Evolutionary conservation across 176 grass and related monocot genomes (phyloP), one percentile per base, ranked within the genome.

Genomic region (Zoysia pacifica): DNA sequence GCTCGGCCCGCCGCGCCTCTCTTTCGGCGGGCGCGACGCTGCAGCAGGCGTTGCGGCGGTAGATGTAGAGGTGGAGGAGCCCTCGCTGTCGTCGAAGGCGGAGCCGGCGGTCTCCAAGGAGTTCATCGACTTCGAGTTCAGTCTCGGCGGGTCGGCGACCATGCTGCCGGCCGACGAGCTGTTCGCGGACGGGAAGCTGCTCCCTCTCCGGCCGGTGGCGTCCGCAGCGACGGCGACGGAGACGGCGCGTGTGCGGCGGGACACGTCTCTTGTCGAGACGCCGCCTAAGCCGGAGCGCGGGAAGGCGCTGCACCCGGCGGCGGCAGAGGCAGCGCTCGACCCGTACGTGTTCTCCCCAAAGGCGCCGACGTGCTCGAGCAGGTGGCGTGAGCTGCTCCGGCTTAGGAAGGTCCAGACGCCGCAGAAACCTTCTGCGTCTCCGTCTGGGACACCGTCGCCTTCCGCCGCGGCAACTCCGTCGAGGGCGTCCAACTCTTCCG

Each of bases 121-220:
- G 11, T 92, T 94, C 62, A 86, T 91, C 45, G 95, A 94, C 78
- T 98, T 98, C 46, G 95, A 98, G 88, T 94, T 98, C 74, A 87
- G 83, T 1, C 79, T 92, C 1, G 92, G 93, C 0, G 86, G 81
- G 9, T 83, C 87, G 1, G 86, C 84, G 1, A 89, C 84, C 4
- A 98, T 98, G 95, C 84, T 98, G 1, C 88, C 92, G 0, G 95
- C 95, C 0, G 95, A 98, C 67, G 88, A 98, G 82, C 84, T 98
- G 19, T 98, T 98, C 83, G 88, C 92, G 0, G 93, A 98, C 11
- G 95, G 95, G 9, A 98, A 93, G 83, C 81, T 98, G 12, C 87
- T 98, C 6, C 95, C 95, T 4, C 92, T 98, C 7, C 92, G 78
- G 0, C 81, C 81, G 12, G 75, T 46, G 18, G 42, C 52, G 0